These are phyloP conservation scores for Omphalotus guepiniiformis DNA, from an alignment of 768 basidiomycete genomes.

Conservation along the genomic window DNA sequence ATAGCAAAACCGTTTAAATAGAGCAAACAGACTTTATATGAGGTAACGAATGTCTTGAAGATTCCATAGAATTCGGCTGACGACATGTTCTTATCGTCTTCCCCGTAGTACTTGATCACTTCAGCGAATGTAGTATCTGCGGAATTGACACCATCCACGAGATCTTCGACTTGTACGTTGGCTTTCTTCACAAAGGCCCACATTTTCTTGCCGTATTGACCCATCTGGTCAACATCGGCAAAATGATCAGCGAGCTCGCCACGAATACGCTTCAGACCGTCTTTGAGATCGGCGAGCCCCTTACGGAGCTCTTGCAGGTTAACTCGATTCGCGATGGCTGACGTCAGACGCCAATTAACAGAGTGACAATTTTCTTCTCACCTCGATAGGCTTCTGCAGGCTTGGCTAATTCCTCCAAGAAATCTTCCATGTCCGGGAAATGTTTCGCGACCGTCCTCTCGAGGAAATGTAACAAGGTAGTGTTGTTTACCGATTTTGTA, in stretches of 20 bases:
- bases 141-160: conserved; percentile 81
- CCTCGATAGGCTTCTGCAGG: conserved; percentile 93
- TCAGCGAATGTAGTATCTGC: conserved; percentile 83
- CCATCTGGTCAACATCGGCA: conserved; percentile 61
- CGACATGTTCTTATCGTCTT: conserved; percentile 82
- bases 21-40: conserved; percentile 63
- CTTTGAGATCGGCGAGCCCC: conserved; percentile 64
- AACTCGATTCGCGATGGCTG: conserved; percentile 41
- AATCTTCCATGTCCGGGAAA: conserved; percentile 83
- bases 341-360: not conserved
- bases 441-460: conserved; percentile 85
- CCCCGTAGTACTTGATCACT: conserved; percentile 88
- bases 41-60: conserved; percentile 95
- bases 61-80: conserved; percentile 94
- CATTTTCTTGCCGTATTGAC: conserved; percentile 88
- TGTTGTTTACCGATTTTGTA: conserved; percentile 93
- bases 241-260: conserved; percentile 81
- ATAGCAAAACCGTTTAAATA: not conserved
- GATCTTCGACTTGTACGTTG: conserved; percentile 68
- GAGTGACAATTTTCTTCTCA: conserved; percentile 26
- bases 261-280: conserved; percentile 74
- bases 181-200: conserved; percentile 84
- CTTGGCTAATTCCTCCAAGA: conserved; percentile 83
- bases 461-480: conserved; percentile 91
- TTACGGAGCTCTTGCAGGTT: conserved; percentile 85